Percentiles rank a stretch among this genome's conserved stretches.
Evolutionary conservation across 2,329 filamentous ascomycete species (phyloP).

Genomic region (Metarhizium robertsii): DNA sequence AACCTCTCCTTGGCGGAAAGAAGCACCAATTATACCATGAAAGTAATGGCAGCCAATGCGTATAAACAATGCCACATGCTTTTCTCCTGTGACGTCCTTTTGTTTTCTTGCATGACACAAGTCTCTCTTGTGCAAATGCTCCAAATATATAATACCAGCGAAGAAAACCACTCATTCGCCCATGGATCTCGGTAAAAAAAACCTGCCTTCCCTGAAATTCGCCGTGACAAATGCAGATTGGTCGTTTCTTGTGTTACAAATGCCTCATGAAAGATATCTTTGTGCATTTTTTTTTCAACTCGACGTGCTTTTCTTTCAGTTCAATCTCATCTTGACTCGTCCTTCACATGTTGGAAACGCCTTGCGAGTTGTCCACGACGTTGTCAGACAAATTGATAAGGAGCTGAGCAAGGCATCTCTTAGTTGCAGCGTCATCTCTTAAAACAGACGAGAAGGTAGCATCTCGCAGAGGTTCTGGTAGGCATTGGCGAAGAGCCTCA

Average conservation of each 20-base stretch:
- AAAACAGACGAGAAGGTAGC: slow-evolving; percentile 95
- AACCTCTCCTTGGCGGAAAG: not conserved
- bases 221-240: not conserved
- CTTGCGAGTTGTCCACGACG: slow-evolving; percentile 45
- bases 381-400: slow-evolving; percentile 94
- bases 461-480: slow-evolving; percentile 96
- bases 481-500: slow-evolving; percentile 88
- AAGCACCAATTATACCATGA: not conserved
- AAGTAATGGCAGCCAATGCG: not conserved
- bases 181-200: not conserved
- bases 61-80: not conserved
- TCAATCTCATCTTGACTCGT: slow-evolving; percentile 14
- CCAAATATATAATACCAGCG: not conserved
- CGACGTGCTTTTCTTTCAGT: not conserved
- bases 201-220: not conserved
- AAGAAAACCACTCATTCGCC: not conserved
- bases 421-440: slow-evolving; percentile 92
- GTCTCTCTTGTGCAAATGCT: not conserved
- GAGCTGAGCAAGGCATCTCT: slow-evolving; percentile 93
- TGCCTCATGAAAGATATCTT: not conserved
- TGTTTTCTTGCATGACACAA: not conserved
- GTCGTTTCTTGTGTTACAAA: not conserved
- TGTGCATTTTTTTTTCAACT: not conserved
- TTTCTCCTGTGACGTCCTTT: not conserved
- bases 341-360: slow-evolving; percentile 25